Conservation (phyloP, 2,329 filamentous ascomycete species). For the Endothia cerciana region DNA sequence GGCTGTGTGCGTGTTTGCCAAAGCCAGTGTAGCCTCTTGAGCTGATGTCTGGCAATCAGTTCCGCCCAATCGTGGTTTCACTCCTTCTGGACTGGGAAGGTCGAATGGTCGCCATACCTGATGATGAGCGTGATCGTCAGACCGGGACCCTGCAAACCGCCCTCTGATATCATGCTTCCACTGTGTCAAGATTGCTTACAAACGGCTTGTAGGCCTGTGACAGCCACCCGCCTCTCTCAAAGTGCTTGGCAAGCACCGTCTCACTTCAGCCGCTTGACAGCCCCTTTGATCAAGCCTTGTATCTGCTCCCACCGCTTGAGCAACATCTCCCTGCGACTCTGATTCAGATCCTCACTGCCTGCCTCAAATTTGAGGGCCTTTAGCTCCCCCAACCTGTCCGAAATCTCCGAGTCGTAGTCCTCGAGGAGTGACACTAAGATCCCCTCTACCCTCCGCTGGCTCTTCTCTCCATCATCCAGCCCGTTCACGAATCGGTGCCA, state of each 20-base stretch:
- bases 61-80: too few species aligned
- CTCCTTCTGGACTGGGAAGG: too few species aligned
- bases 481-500: slow-evolving; percentile 54
- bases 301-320: slow-evolving; percentile 49
- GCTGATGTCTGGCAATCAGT: background rate
- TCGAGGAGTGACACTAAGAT: slow-evolving; percentile 44
- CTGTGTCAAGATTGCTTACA: too few species aligned
- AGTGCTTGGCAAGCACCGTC: background rate
- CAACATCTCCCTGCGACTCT: slow-evolving; percentile 44
- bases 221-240: background rate
- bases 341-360: slow-evolving; percentile 26
- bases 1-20: background rate
- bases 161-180: too few species aligned
- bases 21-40: background rate
- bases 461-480: slow-evolving; percentile 49
- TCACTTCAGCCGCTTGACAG: slow-evolving; percentile 40
- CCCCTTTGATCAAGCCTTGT: slow-evolving; percentile 40
- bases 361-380: slow-evolving; percentile 33
- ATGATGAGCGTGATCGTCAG: too few species aligned
- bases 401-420: slow-evolving; percentile 42
- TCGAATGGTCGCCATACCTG: too few species aligned
- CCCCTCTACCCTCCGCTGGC: slow-evolving; percentile 45
- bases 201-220: background rate
- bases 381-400: slow-evolving; percentile 38
- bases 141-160: too few species aligned